Evolutionary conservation across 768 basidiomycete genomes (phyloP).

Genomic region (Amanita thiersii): DNA sequence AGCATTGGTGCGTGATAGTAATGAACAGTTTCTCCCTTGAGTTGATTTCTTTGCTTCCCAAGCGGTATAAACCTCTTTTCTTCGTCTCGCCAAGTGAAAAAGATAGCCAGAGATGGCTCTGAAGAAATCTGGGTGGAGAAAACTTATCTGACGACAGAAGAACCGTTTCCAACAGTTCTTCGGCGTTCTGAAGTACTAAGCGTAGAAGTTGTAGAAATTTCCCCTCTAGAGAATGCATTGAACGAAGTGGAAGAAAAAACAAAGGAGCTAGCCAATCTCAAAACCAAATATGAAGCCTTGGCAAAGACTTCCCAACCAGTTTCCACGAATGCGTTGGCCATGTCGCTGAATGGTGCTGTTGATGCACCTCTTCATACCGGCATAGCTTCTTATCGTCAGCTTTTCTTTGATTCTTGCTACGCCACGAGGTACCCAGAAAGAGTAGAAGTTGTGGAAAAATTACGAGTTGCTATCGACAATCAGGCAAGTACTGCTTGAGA

Average conservation of each 20-base stretch:
- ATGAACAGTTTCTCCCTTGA: not conserved
- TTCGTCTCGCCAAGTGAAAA: conserved; percentile 60
- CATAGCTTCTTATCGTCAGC: conserved; percentile 66
- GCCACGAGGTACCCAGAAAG: conserved; percentile 61
- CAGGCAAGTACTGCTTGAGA: conserved; percentile 44
- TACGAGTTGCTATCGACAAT: conserved; percentile 71
- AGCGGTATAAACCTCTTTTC: conserved; percentile 85
- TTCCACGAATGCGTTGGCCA: conserved; percentile 75
- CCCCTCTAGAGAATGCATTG: conserved; percentile 79
- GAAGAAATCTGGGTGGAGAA: conserved; percentile 88
- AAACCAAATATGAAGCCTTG: conserved; percentile 67
- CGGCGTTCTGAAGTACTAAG: conserved; percentile 81
- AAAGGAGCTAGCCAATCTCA: conserved; percentile 62
- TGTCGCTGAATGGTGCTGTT: conserved; percentile 81
- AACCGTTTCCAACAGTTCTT: conserved; percentile 86
- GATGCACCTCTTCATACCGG: conserved; percentile 78
- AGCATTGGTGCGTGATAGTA: conserved; percentile 52
- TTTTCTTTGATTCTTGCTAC: conserved; percentile 71
- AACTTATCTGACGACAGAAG: conserved; percentile 79
- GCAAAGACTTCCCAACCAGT: conserved; percentile 68
- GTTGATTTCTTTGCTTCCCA: not conserved
- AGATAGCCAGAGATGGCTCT: conserved; percentile 50
- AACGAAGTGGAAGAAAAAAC: conserved; percentile 76
- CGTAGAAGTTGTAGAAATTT: conserved; percentile 65
- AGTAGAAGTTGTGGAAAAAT: conserved; percentile 59